Evolutionary conservation across 805 yeast genomes (phyloP), one percentile per base, ranked within the genome.

Genomic region (Saccharomycopsis fermentans): DNA sequence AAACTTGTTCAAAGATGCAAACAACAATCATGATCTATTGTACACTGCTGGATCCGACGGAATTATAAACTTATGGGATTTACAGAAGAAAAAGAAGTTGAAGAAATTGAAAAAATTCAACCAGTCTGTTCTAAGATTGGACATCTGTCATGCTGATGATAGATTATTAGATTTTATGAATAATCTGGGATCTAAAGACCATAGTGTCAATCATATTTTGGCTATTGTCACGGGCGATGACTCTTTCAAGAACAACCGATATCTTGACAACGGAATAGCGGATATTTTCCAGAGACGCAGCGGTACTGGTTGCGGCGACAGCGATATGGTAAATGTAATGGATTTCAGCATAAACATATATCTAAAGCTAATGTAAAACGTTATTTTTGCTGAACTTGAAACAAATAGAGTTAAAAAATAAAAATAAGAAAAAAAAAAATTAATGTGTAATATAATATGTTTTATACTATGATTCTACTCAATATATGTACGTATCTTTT

Each of bases 221-320:
- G 77, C 77, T 1, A 71, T 78, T 17, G 83, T 79, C 1, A 71
- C 78, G 3, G 74, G 81, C 17, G 81, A 79, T 60, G 84, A 81
- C 64, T 67, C 75, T 0, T 79, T 72, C 67, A 77, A 77, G 62
- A 76, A 61, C 43, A 61, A 59, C 27, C 35, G 55, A 32, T 54
- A 56, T 26, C 54, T 61, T 37, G 55, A 58, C 40, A 56, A 29
- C 19, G 58, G 58, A 8, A 14, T 17, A 40, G 36, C 35, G 9
- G 35, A n/a, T 32, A 24, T 21, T 3, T 34, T 35, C 40, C 35
- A 24, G 6, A 27, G 24, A 29, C 14, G 16, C 29, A 4, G 21
- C 16, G 21, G 14, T 24, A 50, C n/a, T 24, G 32, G n/a, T 35
- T 26, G 48, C 9, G 47, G 32, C n/a, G 52, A 55, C 19, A 36